Evolutionary conservation across 306 rosid species (phyloP).

Genomic region (Acacia acuminata): DNA sequence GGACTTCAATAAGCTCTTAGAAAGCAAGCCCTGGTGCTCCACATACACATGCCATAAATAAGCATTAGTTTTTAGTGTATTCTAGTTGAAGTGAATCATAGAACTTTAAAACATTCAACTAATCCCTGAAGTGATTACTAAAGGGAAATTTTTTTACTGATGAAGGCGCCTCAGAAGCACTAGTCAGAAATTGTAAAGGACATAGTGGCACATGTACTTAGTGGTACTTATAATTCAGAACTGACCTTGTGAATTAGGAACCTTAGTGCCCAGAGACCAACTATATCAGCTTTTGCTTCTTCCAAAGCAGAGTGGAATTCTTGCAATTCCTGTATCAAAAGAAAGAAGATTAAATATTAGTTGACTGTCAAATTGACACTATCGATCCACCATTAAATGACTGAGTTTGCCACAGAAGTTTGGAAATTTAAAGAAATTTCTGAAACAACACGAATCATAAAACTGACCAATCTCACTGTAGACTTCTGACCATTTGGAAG

Average conservation of each 20-base stretch:
- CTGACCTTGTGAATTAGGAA: constrained; percentile 74
- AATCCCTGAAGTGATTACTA: not conserved
- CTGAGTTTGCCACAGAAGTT: not conserved
- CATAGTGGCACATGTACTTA: not conserved
- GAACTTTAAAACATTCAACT: not conserved
- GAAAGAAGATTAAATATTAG: constrained; percentile 16
- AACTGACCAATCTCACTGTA: constrained; percentile 91
- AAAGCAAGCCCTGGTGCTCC: constrained; percentile 62
- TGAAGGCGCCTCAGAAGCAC: constrained; percentile 9
- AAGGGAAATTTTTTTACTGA: not conserved
- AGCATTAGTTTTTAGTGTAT: not conserved
- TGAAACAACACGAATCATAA: constrained; percentile 27
- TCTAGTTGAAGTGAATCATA: not conserved
- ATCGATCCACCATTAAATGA: constrained; percentile 5
- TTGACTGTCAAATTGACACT: not conserved
- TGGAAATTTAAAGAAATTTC: constrained; percentile 7
- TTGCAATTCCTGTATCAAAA: constrained; percentile 78
- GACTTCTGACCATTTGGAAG: constrained; percentile 89
- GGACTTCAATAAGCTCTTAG: constrained; percentile 70
- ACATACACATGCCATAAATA: constrained; percentile 10
- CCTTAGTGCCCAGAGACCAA: constrained; percentile 92
- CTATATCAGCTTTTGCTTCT: constrained; percentile 99
- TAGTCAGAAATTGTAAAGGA: not conserved
- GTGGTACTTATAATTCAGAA: not conserved
- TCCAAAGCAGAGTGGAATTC: constrained; percentile 91